phyloP scores from a whole-genome alignment of 371 early-diverging fungal genomes.

The Apophysomyces variabilis region DNA sequence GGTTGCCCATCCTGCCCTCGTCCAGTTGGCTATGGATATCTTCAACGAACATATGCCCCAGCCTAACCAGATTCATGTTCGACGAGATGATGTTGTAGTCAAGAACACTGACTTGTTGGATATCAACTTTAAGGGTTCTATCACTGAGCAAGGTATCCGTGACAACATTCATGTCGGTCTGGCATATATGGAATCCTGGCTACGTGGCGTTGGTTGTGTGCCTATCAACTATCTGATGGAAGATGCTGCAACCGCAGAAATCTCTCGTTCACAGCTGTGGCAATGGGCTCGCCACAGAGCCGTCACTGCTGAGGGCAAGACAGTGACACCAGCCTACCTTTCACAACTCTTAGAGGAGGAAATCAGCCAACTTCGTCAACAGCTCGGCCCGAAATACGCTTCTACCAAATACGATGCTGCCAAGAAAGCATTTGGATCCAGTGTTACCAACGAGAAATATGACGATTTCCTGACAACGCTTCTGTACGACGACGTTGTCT shows the following conservation, averaged over 20 bases:
- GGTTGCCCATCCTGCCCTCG: constrained; percentile 95
- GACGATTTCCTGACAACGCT: constrained; percentile 92
- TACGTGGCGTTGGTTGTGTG: constrained; percentile 89
- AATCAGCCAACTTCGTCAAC: constrained; percentile 58
- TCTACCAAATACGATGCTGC: constrained; percentile 76
- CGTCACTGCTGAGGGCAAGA: constrained; percentile 73
- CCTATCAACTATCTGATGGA: constrained; percentile 97
- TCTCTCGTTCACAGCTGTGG: constrained; percentile 91
- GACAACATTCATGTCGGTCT: constrained; percentile 86
- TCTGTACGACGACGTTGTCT: constrained; percentile 78
- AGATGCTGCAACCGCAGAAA: constrained; percentile 97
- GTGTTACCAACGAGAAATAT: constrained; percentile 80
- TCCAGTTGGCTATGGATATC: constrained; percentile 77
- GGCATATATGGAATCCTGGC: constrained; percentile 92
- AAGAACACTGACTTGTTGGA: constrained; percentile 79
- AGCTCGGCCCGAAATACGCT: constrained; percentile 60
- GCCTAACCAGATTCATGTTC: constrained; percentile 88
- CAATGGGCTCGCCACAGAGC: constrained; percentile 90
- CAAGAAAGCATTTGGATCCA: constrained; percentile 75
- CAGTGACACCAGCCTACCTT: constrained; percentile 71
- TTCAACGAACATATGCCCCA: constrained; percentile 90
- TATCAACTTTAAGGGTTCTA: constrained; percentile 69
- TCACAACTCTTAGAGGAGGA: constrained; percentile 81
- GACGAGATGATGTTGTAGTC: constrained; percentile 83
- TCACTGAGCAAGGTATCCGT: constrained; percentile 86